phyloP scores from a whole-genome alignment of 768 basidiomycete species.

The Phanerodontia chrysosporium region DNA sequence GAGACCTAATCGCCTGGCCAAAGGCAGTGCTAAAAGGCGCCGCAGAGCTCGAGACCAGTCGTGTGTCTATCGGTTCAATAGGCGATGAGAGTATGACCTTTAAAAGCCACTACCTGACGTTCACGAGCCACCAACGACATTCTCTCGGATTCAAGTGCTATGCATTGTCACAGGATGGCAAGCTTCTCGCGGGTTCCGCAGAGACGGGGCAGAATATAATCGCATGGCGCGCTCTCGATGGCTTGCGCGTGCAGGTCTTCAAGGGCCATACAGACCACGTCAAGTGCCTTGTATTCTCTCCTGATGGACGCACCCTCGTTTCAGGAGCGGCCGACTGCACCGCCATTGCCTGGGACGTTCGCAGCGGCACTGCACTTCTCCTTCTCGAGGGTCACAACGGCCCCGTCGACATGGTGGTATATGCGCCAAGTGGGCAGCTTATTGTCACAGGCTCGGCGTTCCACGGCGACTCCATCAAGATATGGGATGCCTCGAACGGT shows the following conservation, averaged over 20 bases:
- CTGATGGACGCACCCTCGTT: constrained; percentile 9
- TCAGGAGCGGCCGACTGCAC: not conserved
- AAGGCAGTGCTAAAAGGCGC: too few relatives aligned
- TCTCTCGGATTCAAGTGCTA: constrained; percentile 3
- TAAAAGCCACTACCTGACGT: not conserved
- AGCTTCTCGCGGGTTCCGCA: constrained; percentile 22
- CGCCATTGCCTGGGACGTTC: constrained; percentile 8
- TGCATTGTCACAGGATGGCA: constrained; percentile 22
- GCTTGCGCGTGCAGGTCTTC: not conserved
- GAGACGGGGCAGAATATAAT: constrained; percentile 20
- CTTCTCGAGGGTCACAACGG: constrained; percentile 12
- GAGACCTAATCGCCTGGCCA: too few relatives aligned
- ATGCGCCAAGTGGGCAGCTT: too few relatives aligned
- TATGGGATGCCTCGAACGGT: not conserved
- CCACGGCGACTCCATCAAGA: not conserved
- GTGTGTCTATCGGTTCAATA: too few relatives aligned
- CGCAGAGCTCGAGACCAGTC: too few relatives aligned
- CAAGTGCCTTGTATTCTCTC: constrained; percentile 14
- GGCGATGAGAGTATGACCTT: not conserved
- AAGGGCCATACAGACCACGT: constrained; percentile 10
- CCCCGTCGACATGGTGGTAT: too few relatives aligned
- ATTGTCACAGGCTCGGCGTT: not conserved
- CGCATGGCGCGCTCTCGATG: constrained; percentile 21
- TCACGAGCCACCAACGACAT: not conserved
- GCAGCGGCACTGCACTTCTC: constrained; percentile 5